Evolutionary conservation across 2,329 filamentous ascomycete genomes (phyloP).

Genomic region (Chaetomium olivaceum): DNA sequence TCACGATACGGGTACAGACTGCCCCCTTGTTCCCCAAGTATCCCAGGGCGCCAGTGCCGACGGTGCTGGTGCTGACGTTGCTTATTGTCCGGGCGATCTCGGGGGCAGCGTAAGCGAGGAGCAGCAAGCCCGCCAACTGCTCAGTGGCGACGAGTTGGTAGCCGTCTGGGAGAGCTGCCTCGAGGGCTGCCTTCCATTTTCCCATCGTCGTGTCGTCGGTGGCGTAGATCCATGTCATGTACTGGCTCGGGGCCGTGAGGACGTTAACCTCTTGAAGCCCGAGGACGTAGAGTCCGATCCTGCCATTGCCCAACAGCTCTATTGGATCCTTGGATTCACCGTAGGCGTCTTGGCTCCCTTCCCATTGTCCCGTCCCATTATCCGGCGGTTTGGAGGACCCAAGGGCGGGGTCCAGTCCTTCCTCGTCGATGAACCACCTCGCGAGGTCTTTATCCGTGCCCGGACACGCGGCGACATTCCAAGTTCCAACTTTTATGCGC

Average conservation of each 20-base stretch:
- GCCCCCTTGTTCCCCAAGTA: conserved; percentile 97
- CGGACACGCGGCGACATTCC: conserved; percentile 87
- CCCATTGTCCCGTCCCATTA: conserved; percentile 43
- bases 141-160: conserved; percentile 78
- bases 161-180: conserved; percentile 70
- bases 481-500: conserved; percentile 86
- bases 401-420: conserved; percentile 66
- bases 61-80: conserved; percentile 76
- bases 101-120: conserved; percentile 83
- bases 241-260: conserved; percentile 75
- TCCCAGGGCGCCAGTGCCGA: conserved; percentile 87
- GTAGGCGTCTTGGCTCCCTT: conserved; percentile 36
- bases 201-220: conserved; percentile 60
- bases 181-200: conserved; percentile 78
- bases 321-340: conserved; percentile 46
- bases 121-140: conserved; percentile 81
- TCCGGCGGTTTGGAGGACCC: conserved; percentile 53
- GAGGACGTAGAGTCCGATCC: conserved; percentile 86
- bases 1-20: conserved; percentile 74
- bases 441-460: conserved; percentile 86
- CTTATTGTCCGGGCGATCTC: conserved; percentile 72
- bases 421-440: conserved; percentile 81
- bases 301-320: conserved; percentile 58
- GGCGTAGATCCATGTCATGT: conserved; percentile 68
- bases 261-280: conserved; percentile 93